Conservation (phyloP, 176 grass and related monocot genomes). For the Dactylis glomerata region DNA sequence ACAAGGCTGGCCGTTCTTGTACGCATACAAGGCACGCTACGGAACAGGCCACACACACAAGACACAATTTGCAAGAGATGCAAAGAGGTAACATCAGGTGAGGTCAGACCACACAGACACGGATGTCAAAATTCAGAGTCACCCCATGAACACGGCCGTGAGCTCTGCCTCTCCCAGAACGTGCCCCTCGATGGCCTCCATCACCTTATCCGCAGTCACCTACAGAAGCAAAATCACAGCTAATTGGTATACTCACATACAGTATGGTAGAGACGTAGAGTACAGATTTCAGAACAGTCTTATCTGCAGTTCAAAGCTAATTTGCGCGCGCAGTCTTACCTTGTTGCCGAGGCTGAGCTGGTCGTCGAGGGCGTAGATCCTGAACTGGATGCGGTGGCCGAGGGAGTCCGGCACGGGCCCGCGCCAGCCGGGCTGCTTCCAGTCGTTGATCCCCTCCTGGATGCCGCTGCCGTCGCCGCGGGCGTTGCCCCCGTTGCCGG, state of each 20-base stretch:
- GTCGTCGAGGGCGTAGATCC: conserved; percentile 81
- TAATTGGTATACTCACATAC: not conserved
- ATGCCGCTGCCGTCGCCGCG: conserved; percentile 25
- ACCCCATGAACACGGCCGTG: conserved; percentile 45
- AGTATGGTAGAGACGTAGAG: not conserved
- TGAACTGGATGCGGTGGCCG: conserved; percentile 71
- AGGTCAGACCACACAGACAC: not conserved
- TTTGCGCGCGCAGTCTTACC: not conserved
- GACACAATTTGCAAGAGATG: not conserved
- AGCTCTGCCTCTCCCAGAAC: conserved; percentile 70
- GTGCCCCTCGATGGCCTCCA: conserved; percentile 68
- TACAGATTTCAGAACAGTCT: not conserved
- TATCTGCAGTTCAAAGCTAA: not conserved
- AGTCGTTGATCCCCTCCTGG: conserved; percentile 89
- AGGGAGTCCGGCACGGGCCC: conserved; percentile 50
- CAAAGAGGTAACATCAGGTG: not conserved
- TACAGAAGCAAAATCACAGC: not conserved
- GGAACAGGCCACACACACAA: not conserved
- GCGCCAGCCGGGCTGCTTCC: conserved; percentile 75
- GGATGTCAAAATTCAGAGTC: not conserved
- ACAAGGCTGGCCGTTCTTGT: not conserved
- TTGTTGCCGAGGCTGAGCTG: conserved; percentile 66
- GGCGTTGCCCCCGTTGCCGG: conserved; percentile 26
- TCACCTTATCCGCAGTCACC: conserved; percentile 73
- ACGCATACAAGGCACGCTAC: not conserved